Conservation (phyloP, 176 grass and related monocot species). For the Elymus sibiricus region DNA sequence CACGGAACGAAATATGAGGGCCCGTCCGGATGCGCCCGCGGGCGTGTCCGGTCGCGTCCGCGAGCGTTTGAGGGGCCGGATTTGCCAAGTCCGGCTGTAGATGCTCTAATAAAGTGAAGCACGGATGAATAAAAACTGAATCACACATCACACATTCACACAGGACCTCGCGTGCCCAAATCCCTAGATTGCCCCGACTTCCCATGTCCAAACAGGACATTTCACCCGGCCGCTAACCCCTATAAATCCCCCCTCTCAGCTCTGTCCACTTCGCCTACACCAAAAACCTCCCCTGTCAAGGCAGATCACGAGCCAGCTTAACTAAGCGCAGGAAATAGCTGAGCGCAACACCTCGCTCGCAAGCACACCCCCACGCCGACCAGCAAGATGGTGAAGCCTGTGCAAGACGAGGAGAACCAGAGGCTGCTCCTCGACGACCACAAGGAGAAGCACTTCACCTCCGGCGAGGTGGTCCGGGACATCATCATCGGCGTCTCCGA, state of each 20-base stretch:
- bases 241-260: conserved; percentile 32
- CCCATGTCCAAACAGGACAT: conserved; percentile 33
- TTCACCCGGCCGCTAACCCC: background rate
- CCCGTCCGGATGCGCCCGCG: too few species aligned
- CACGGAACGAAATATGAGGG: too few species aligned
- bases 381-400: conserved; percentile 34
- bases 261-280: background rate
- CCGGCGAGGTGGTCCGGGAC: conserved; percentile 82
- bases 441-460: conserved; percentile 91
- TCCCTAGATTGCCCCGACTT: background rate
- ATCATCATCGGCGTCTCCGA: conserved; percentile 96
- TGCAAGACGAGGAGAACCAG: conserved; percentile 55
- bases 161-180: background rate
- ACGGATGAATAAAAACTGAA: background rate
- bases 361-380: background rate
- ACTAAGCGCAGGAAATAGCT: background rate
- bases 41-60: too few species aligned
- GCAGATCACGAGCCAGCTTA: background rate
- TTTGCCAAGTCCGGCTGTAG: too few species aligned
- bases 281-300: background rate
- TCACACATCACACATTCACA: background rate
- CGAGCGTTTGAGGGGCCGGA: too few species aligned
- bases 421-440: conserved; percentile 56
- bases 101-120: background rate
- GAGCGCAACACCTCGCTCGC: background rate